Evolutionary conservation across 2,329 filamentous ascomycete genomes (phyloP).

Genomic region (Parastagonospora avenae): DNA sequence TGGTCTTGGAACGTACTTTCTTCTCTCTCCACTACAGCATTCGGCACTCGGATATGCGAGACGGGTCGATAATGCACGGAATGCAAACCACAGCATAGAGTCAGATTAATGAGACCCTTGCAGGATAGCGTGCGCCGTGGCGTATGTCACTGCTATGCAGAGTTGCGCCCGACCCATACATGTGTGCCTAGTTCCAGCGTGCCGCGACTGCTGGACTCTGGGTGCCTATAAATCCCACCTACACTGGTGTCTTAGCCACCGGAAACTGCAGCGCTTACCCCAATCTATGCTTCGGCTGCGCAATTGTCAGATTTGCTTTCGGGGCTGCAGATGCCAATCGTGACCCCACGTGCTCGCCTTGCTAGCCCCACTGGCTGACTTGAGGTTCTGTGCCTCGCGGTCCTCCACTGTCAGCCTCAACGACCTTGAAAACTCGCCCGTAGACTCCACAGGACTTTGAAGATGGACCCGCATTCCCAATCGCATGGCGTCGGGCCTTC

Average conservation of each 20-base stretch:
- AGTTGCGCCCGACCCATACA: conserved; percentile 10
- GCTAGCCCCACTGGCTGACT: conserved; percentile 17
- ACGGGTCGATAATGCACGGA: conserved; percentile 19
- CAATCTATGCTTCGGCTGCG: conserved; percentile 13
- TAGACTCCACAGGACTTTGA: conserved; percentile 12
- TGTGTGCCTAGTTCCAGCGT: conserved; percentile 17
- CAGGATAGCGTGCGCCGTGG: conserved; percentile 17
- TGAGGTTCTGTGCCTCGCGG: conserved; percentile 4
- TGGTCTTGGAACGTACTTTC: conserved; percentile 5
- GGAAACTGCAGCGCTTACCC: conserved; percentile 8
- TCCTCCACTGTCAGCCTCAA: conserved; percentile 16
- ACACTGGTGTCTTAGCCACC: not conserved
- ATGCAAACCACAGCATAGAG: conserved; percentile 20
- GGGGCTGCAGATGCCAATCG: conserved; percentile 26
- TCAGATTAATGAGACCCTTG: conserved; percentile 12
- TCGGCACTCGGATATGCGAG: conserved; percentile 13
- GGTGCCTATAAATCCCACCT: conserved; percentile 3
- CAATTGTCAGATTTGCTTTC: conserved; percentile 6
- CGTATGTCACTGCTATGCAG: conserved; percentile 7
- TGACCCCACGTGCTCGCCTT: conserved; percentile 28
- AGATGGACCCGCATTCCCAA: conserved; percentile 20
- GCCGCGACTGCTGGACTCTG: conserved; percentile 15
- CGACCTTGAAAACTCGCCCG: conserved; percentile 18
- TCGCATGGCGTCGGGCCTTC: conserved; percentile 27
- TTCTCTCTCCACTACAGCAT: conserved; percentile 16